A percentile compares a stretch with the other conserved stretches of the same genome.
phyloP scores from a whole-genome alignment of 1,284 basidiomycete genomes.

The Fistulina hepatica region DNA sequence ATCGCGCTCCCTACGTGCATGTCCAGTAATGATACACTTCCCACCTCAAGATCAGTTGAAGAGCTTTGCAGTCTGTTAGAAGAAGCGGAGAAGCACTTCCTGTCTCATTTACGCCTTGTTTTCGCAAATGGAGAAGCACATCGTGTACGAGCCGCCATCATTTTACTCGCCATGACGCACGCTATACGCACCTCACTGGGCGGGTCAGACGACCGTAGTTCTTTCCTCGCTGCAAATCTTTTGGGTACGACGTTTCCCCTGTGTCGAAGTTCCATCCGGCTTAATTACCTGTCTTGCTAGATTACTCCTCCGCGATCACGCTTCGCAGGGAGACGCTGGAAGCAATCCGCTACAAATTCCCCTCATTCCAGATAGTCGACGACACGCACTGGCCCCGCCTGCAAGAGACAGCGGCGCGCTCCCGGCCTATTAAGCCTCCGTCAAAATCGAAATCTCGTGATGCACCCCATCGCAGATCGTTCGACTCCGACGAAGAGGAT shows the following conservation, averaged over 20 bases:
- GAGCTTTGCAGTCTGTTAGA: constrained; percentile 54
- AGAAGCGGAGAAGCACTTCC: constrained; percentile 61
- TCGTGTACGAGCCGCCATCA: constrained; percentile 61
- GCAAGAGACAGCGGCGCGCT: no score
- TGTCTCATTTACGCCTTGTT: constrained; percentile 50
- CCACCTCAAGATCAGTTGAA: constrained; percentile 36
- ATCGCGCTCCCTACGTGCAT: constrained; percentile 79
- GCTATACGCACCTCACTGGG: constrained; percentile 76
- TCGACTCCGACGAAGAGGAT: constrained; percentile 28
- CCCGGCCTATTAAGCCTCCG: constrained; percentile 33
- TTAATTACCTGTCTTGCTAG: constrained; percentile 25
- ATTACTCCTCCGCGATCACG: constrained; percentile 63
- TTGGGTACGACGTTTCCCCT: constrained; percentile 43
- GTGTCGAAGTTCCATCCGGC: constrained; percentile 2
- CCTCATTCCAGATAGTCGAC: constrained; percentile 29
- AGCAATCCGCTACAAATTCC: constrained; percentile 56
- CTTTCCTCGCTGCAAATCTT: constrained; percentile 48
- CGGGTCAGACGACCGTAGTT: constrained; percentile 35
- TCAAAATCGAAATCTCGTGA: constrained; percentile 15
- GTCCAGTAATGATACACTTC: constrained; percentile 33
- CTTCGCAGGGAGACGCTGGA: constrained; percentile 73
- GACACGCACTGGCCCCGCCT: constrained; percentile 72
- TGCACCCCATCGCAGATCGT: constrained; percentile 10
- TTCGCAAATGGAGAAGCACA: constrained; percentile 51
- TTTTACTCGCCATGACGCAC: constrained; percentile 60